A percentile compares a stretch with the other conserved stretches of the same genome.
Evolutionary conservation across 1,284 basidiomycete genomes (phyloP).

Genomic region (Boletellus deceptivus): DNA sequence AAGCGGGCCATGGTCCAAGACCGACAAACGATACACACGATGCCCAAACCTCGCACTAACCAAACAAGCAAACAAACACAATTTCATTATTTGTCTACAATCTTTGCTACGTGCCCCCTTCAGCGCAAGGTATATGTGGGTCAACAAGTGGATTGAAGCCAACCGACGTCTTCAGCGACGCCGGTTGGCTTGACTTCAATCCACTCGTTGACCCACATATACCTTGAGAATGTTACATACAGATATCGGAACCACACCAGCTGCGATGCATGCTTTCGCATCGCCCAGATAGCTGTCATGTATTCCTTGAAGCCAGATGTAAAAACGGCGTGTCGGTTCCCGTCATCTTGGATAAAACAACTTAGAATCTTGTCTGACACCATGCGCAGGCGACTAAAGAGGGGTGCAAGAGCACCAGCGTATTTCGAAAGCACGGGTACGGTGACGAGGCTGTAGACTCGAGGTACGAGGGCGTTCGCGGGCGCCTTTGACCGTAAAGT

Average conservation of each 20-base stretch:
- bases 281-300: conserved; percentile 59
- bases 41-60: conserved; percentile 12
- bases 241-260: conserved; percentile 89
- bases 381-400: conserved; percentile 47
- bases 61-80: conserved; percentile 33
- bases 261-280: conserved; percentile 75
- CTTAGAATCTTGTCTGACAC: conserved; percentile 22
- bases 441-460: conserved; percentile 61
- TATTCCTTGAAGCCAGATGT: conserved; percentile 60
- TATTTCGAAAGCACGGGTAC: conserved; percentile 63
- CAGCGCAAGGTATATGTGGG: too few species aligned
- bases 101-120: background rate
- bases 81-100: background rate
- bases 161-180: background rate
- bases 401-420: conserved; percentile 46
- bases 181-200: conserved; percentile 34
- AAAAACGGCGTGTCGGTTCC: conserved; percentile 32
- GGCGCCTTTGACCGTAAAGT: conserved; percentile 23
- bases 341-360: conserved; percentile 1
- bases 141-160: too few species aligned
- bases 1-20: conserved; percentile 39
- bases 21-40: conserved; percentile 24
- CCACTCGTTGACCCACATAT: conserved; percentile 93
- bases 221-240: conserved; percentile 80
- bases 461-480: conserved; percentile 32